Base-by-base conservation (phyloP, 129 eudicot species). In the Flaveria brownii region DNA sequence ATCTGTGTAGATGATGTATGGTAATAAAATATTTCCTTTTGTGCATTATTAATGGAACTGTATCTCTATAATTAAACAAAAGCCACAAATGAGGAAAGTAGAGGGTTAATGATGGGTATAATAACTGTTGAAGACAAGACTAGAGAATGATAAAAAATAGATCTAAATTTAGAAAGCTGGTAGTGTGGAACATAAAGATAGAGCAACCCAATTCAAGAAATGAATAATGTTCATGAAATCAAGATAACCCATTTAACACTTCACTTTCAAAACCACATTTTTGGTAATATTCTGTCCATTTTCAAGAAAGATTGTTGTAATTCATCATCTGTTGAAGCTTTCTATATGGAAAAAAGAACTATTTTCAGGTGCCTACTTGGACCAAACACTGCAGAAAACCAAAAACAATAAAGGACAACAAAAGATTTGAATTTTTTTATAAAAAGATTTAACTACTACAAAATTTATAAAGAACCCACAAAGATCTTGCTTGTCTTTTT, bases 51-150 rank as follows among this genome's bases (percentile, higher is more conserved):
- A 74, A 80, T 67, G 73, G 28, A 57, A 80, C 71, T 74, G 70
- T 80, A 18, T 74, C 54, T 67, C 71, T 66, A 74, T 47, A 80
- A 74, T 49, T 77, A 62, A 62, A 62, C 77, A 57, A 67, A 67
- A 78, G 74, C 66, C 77, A 73, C 84, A 83, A 90, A 87, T 78
- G 74, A 64, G 89, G 88, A 84, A 86, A 86, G 88, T 70, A 73
- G 76, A 30, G 71, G 82, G 64, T 73, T 67, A 80, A 78, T 82
- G 80, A 74, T 83, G 77, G 56, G 80, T 87, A 78, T 68, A 79
- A 69, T 77, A 74, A 88, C 92, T 87, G 95, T 86, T 83, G 92
- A 83, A 88, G 95, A 87, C 90, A 88, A 88, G 97, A 91, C 97
- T 80, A 75, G 86, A 77, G 86, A 85, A 74, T 65, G 85, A 64